These are phyloP conservation scores for Yamadazyma friedrichii DNA, from an alignment of 1,139 yeast genomes.

Conservation along the genomic window DNA sequence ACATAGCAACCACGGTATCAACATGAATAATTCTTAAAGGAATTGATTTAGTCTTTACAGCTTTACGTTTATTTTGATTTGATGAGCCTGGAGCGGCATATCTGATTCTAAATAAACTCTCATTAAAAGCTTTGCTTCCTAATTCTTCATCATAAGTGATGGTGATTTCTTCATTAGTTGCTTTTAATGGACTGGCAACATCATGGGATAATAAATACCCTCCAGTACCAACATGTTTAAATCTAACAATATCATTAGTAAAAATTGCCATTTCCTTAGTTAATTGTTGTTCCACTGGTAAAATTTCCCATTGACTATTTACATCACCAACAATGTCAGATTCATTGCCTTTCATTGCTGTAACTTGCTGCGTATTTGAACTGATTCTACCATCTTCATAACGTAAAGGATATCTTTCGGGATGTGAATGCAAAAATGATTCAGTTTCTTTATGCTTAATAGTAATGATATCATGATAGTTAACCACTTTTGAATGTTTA, in stretches of 20 bases:
- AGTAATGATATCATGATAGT: constrained; percentile 75
- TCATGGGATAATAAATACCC: constrained; percentile 86
- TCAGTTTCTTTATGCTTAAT: constrained; percentile 75
- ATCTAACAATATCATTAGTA: constrained; percentile 71
- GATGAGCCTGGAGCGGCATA: constrained; percentile 34
- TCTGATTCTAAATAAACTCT: constrained; percentile 77
- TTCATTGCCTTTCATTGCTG: constrained; percentile 52
- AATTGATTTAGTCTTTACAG: constrained; percentile 68
- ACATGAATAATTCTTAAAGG: constrained; percentile 72
- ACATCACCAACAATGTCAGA: constrained; percentile 51
- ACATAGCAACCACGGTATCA: constrained; percentile 88
- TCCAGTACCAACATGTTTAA: constrained; percentile 79
- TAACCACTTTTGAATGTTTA: constrained; percentile 64
- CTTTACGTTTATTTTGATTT: constrained; percentile 47
- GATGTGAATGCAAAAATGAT: constrained; percentile 81
- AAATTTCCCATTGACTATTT: constrained; percentile 84
- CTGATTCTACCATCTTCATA: constrained; percentile 96
- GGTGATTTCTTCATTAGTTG: constrained; percentile 91
- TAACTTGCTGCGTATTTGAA: constrained; percentile 93
- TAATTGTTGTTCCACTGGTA: constrained; percentile 55
- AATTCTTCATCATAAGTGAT: constrained; percentile 54
- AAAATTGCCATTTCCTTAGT: constrained; percentile 27
- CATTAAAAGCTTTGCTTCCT: constrained; percentile 49
- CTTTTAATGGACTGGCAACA: constrained; percentile 91
- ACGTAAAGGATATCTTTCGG: constrained; percentile 72